phyloP scores from a whole-genome alignment of 192 early-diverging fungal species.

The Coemansia sp. region DNA sequence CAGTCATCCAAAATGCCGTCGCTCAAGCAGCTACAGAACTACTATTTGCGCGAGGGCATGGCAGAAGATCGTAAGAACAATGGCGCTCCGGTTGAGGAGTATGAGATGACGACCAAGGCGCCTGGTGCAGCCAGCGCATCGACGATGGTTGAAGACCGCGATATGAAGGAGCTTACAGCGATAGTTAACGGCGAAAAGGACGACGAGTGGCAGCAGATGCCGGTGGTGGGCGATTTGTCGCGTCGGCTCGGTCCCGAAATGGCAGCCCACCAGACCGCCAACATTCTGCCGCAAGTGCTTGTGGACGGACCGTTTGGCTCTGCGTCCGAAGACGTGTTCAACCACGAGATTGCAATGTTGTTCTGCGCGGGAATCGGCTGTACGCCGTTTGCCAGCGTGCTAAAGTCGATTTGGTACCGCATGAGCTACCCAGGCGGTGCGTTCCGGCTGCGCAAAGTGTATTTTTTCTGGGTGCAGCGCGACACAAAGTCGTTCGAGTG shows the following conservation, averaged over 20 bases:
- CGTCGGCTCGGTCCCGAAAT: slow-evolving; percentile 15
- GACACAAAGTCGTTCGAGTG: slow-evolving; percentile 85
- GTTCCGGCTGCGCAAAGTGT: slow-evolving; percentile 73
- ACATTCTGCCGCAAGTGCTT: slow-evolving; percentile 64
- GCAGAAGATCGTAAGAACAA: slow-evolving; percentile 1
- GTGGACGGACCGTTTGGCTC: slow-evolving; percentile 80
- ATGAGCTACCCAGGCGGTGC: slow-evolving; percentile 55
- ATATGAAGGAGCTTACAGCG: slow-evolving; percentile 34
- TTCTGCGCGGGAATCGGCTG: slow-evolving; percentile 85
- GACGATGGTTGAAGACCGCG: slow-evolving; percentile 24
- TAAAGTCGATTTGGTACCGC: slow-evolving; percentile 79
- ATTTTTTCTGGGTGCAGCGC: slow-evolving; percentile 84
- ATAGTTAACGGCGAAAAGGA: slow-evolving; percentile 36
- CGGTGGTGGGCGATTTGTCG: slow-evolving; percentile 7
- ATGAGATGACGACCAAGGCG: slow-evolving; percentile 23
- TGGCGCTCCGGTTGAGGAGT: slow-evolving; percentile 17
- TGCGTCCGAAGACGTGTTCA: slow-evolving; percentile 79
- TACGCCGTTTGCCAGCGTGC: slow-evolving; percentile 80
- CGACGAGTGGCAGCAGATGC: slow-evolving; percentile 30
- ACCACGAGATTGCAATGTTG: slow-evolving; percentile 74
- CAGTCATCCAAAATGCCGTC: slow-evolving; percentile 33
- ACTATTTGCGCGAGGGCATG: slow-evolving; percentile 41
- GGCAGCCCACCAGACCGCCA: slow-evolving; percentile 36
- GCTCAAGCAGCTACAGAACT: slow-evolving; percentile 52
- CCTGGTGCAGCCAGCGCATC: slow-evolving; percentile 16